These are phyloP conservation scores for Leucogyrophana mollusca DNA, from an alignment of 768 basidiomycete species.

Conservation along the genomic window DNA sequence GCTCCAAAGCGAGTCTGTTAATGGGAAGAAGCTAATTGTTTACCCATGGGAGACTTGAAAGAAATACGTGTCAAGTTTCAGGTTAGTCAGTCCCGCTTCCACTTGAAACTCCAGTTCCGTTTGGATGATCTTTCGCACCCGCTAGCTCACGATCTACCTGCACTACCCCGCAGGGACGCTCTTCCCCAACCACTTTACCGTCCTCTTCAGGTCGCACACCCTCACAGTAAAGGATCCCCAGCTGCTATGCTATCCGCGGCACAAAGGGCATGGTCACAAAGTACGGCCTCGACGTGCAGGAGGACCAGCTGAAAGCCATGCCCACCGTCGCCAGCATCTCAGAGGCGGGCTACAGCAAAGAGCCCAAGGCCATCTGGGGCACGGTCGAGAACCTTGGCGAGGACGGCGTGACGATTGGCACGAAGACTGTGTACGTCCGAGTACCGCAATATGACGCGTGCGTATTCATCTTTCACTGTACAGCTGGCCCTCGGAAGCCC, in stretches of 20 bases:
- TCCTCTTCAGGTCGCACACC: conserved; percentile 67
- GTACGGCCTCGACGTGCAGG: conserved; percentile 76
- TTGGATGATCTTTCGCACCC: too few relatives aligned
- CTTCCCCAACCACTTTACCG: conserved; percentile 56
- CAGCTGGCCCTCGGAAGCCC: conserved; percentile 63
- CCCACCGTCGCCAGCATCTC: conserved; percentile 44
- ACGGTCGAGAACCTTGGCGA: conserved; percentile 52
- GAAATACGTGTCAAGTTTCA: too few relatives aligned
- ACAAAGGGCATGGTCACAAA: conserved; percentile 73
- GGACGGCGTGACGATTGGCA: conserved; percentile 35
- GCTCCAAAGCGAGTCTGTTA: conserved; percentile 30
- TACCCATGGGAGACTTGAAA: conserved; percentile 33
- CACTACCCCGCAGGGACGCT: conserved; percentile 44
- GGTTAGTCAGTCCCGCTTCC: neutral
- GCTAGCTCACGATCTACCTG: conserved; percentile 52
- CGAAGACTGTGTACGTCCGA: conserved; percentile 29
- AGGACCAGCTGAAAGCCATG: conserved; percentile 68
- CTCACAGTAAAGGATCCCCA: too few relatives aligned
- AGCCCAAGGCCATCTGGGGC: conserved; percentile 64
- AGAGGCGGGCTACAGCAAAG: conserved; percentile 51
- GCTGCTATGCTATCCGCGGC: too few relatives aligned
- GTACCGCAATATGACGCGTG: conserved; percentile 15
- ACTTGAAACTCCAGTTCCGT: neutral
- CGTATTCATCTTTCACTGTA: conserved; percentile 15
- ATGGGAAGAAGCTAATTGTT: conserved; percentile 32